Conservation (phyloP, 2,329 filamentous ascomycete species). For the Xenoacremonium recifei region DNA sequence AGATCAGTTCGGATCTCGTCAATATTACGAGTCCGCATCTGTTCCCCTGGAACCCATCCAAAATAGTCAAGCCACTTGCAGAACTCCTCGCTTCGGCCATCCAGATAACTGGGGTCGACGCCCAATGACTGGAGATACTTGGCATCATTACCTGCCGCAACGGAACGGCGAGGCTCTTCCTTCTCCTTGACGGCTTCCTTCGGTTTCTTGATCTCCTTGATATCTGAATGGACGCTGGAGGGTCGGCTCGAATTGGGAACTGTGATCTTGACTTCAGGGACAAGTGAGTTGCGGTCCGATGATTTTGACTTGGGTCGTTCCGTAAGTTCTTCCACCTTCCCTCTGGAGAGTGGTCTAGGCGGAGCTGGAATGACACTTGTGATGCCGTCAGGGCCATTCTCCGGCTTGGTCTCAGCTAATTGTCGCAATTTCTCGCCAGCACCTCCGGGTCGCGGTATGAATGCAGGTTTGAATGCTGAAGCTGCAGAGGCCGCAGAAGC, state of each 20-base stretch:
- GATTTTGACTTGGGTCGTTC: slow-evolving; percentile 25
- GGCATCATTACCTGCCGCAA: slow-evolving; percentile 70
- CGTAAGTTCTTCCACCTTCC: slow-evolving; percentile 27
- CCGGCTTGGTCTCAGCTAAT: slow-evolving; percentile 51
- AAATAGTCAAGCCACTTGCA: slow-evolving; percentile 81
- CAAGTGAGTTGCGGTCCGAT: slow-evolving; percentile 33
- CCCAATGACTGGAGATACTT: slow-evolving; percentile 77
- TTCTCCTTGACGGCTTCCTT: slow-evolving; percentile 39
- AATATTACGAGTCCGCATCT: slow-evolving; percentile 71
- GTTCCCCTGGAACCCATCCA: slow-evolving; percentile 77
- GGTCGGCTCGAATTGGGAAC: slow-evolving; percentile 41
- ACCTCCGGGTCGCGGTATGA: slow-evolving; percentile 86
- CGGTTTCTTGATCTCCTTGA: slow-evolving; percentile 33
- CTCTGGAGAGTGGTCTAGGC: slow-evolving; percentile 42
- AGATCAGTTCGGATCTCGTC: slow-evolving; percentile 81
- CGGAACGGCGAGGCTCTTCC: slow-evolving; percentile 51
- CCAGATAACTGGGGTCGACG: slow-evolving; percentile 73
- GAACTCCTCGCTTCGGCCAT: slow-evolving; percentile 75
- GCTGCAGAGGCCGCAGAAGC: slow-evolving; percentile 48
- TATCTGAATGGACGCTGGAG: slow-evolving; percentile 37
- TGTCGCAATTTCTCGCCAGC: slow-evolving; percentile 76
- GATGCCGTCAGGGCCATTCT: slow-evolving; percentile 81
- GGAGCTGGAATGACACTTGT: slow-evolving; percentile 85
- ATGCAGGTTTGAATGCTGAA: too few species aligned
- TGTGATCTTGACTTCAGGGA: slow-evolving; percentile 60